phyloP scores from a whole-genome alignment of 169 alveolate species.

The Besnoitia besnoiti region DNA sequence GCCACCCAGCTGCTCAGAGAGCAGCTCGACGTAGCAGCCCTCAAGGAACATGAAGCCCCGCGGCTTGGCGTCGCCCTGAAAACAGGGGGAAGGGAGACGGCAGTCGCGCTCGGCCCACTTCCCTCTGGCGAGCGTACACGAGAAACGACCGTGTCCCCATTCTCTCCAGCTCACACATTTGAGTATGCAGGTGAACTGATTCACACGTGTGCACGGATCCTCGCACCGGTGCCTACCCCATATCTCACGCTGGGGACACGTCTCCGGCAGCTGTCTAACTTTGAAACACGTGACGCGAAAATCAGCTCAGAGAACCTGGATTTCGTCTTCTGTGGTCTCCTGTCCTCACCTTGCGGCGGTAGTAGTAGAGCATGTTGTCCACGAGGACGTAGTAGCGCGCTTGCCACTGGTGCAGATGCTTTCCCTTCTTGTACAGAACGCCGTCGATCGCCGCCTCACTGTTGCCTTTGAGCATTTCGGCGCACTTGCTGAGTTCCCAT shows the following conservation, averaged over 20 bases:
- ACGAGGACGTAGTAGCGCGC: constrained; percentile 84
- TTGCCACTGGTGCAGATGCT: constrained; percentile 80
- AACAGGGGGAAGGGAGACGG: too few species aligned
- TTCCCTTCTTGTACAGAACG: constrained; percentile 83
- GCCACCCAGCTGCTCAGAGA: constrained; percentile 30
- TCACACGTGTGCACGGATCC: too few species aligned
- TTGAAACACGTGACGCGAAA: too few species aligned
- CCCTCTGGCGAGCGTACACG: too few species aligned
- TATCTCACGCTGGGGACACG: too few species aligned
- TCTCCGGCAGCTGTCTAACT: too few species aligned
- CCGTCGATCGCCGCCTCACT: constrained; percentile 81
- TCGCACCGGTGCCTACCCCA: neutral
- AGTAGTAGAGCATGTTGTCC: constrained; percentile 85
- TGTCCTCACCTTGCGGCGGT: constrained; percentile 70
- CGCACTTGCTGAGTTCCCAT: constrained; percentile 74
- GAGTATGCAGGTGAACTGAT: too few species aligned
- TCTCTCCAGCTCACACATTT: too few species aligned
- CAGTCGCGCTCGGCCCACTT: too few species aligned
- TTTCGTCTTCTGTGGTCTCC: neutral
- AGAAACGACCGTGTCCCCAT: too few species aligned
- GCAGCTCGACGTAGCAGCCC: constrained; percentile 85
- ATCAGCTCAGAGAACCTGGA: too few species aligned
- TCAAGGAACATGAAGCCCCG: constrained; percentile 87
- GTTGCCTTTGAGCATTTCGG: constrained; percentile 53
- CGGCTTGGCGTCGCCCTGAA: constrained; percentile 78